Conservation (phyloP, 768 basidiomycete genomes). For the Fomitopsis pulvina region DNA sequence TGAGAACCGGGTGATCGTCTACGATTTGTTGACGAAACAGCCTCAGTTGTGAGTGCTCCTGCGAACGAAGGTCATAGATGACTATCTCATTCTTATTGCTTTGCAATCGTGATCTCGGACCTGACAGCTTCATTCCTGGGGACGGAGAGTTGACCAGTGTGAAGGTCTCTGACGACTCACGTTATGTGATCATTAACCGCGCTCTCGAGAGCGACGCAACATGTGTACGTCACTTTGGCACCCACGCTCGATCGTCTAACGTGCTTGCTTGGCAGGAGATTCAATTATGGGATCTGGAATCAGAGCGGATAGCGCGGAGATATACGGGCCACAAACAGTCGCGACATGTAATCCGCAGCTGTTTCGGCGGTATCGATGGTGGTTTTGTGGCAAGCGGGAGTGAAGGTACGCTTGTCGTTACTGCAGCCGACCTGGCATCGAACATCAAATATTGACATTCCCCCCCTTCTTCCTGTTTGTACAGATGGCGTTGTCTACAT, state of each 20-base stretch:
- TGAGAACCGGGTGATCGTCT: slow-evolving; percentile 60
- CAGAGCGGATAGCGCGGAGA: slow-evolving; percentile 64
- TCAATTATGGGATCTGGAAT: slow-evolving; percentile 76
- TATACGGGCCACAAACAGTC: slow-evolving; percentile 84
- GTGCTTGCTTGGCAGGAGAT: slow-evolving; percentile 59
- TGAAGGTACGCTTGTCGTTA: slow-evolving; percentile 61
- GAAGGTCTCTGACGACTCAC: slow-evolving; percentile 79
- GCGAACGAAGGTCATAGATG: slow-evolving; percentile 6
- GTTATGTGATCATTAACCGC: slow-evolving; percentile 81
- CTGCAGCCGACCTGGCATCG: not conserved
- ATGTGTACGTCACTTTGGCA: slow-evolving; percentile 14
- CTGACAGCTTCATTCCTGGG: slow-evolving; percentile 50
- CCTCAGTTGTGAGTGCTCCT: slow-evolving; percentile 41
- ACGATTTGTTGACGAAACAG: slow-evolving; percentile 64
- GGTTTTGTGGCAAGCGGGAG: slow-evolving; percentile 92
- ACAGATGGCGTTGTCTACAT: slow-evolving; percentile 90
- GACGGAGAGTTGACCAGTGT: slow-evolving; percentile 86
- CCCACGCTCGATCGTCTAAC: slow-evolving; percentile 4
- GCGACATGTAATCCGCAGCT: slow-evolving; percentile 82
- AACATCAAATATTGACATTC: not conserved
- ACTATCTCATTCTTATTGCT: slow-evolving; percentile 6
- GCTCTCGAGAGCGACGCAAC: slow-evolving; percentile 67
- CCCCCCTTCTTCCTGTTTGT: not conserved
- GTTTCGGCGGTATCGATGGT: slow-evolving; percentile 86
- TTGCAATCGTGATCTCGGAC: not conserved